Base-by-base conservation (phyloP, 2,329 filamentous ascomycete genomes). In the Fusarium euwallaceae region DNA sequence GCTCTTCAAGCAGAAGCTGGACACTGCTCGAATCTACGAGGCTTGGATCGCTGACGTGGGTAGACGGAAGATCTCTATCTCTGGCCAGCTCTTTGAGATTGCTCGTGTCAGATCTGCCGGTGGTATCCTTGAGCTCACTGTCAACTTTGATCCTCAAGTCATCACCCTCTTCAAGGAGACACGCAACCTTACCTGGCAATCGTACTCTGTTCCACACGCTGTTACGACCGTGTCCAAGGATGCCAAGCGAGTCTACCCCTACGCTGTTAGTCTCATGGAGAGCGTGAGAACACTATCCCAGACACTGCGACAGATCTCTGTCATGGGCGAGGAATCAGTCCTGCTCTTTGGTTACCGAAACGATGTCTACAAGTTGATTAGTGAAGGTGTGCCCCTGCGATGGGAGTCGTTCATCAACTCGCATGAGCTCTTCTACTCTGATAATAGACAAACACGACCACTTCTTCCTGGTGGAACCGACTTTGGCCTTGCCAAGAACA, bases 111-210 rank as follows among this genome's bases (percentile, higher is more conserved):
- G 97, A 75, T 94, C 96, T n/a, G 93, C 94, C 16, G 96, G 96
- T 69, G 97, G 98, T 79, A 90, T 92, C 16, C 86, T 98, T 36
- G 96, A 98, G 83, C 88, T 99, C 29, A 90, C 90, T 14, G 95
- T 99, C 81, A 99, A 98, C 84, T 99, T 99, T 78, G 96, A 99
- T 81, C 92, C 94, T 14, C 97, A 99, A 81, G 94, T 98, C 66
- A 99, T 99, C 80, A 95, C 96, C 0, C 87, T 99, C 11, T 99
- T 99, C 88, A 99, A 99, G 81, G 97, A 99, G 86, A 97, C 97
- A 29, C 92, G 97, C 45, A 99, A 99, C 80, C 86, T 99, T 51
- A 92, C 95, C 14, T 99, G 97, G 96, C 92, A 98, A 72, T 97
- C 95, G 75, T 99, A 95, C 82, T 93, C 94, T 66, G 94, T 99